Conservation (phyloP, 305 asterid species). For the Fraxinus greggii region DNA sequence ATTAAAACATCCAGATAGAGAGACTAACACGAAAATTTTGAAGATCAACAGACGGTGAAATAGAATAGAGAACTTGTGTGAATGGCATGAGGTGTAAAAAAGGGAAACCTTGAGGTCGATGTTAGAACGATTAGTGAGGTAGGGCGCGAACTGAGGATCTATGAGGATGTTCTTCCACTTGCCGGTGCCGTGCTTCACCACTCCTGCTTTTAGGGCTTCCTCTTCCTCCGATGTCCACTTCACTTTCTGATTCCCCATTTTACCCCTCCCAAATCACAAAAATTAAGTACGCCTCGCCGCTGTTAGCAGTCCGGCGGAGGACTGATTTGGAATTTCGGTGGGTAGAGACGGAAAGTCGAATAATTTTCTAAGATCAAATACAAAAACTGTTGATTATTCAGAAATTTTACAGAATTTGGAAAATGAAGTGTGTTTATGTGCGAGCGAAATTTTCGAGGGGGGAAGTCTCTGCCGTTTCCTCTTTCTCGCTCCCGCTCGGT, state of each 20-base stretch:
- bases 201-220: constrained; percentile 62
- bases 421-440: not conserved
- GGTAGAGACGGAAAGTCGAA: not conserved
- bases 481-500: constrained; percentile 7
- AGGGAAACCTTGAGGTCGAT: constrained; percentile 63
- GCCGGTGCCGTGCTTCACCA: constrained; percentile 63
- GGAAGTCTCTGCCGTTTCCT: not conserved
- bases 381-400: not conserved
- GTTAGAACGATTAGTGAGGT: constrained; percentile 50
- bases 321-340: constrained; percentile 11
- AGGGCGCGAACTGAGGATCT: constrained; percentile 47
- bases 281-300: constrained; percentile 2
- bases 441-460: not conserved
- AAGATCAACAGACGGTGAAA: not conserved
- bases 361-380: not conserved
- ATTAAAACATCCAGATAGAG: not conserved
- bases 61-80: not conserved
- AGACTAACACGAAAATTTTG: not conserved
- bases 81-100: not conserved
- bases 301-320: not conserved
- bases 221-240: constrained; percentile 72
- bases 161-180: constrained; percentile 59
- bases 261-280: constrained; percentile 2
- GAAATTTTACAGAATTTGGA: not conserved
- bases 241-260: constrained; percentile 61